Percentiles rank a stretch among this genome's conserved stretches.
These are phyloP conservation scores for Theobroma cacao DNA, from an alignment of 345 rosid species.

Conservation along the genomic window DNA sequence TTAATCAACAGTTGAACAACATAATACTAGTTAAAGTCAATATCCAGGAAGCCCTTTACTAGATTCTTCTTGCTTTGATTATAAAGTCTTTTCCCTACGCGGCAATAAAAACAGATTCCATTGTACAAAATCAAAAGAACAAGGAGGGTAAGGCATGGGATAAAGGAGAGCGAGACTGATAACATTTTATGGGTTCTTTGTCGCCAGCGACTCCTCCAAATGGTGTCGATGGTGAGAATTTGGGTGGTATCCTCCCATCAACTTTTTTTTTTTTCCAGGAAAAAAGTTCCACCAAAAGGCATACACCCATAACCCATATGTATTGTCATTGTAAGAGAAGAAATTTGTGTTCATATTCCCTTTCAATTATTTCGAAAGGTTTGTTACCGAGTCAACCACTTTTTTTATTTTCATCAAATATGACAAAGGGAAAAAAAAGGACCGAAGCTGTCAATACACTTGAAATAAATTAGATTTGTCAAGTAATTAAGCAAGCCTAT, in stretches of 20 bases:
- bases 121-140: conserved; percentile 11
- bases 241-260: conserved; percentile 1
- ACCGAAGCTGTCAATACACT: neutral
- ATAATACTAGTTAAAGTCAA: conserved; percentile 9
- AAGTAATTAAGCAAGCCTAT: neutral
- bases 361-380: neutral
- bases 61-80: conserved; percentile 16
- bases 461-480: neutral
- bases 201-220: conserved; percentile 9
- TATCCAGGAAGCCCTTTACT: neutral
- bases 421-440: neutral
- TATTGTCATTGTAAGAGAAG: neutral
- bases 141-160: neutral
- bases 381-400: neutral
- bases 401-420: neutral
- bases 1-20: neutral
- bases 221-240: conserved; percentile 1
- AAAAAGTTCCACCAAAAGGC: neutral
- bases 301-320: neutral
- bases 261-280: neutral
- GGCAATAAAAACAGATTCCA: conserved; percentile 7
- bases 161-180: neutral
- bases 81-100: conserved; percentile 10
- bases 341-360: neutral
- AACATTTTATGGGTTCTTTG: neutral